Percentiles rank a stretch among this genome's conserved stretches.
These are phyloP conservation scores for Sporothrix inflata DNA, from an alignment of 2,329 filamentous ascomycete genomes.

Conservation along the genomic window DNA sequence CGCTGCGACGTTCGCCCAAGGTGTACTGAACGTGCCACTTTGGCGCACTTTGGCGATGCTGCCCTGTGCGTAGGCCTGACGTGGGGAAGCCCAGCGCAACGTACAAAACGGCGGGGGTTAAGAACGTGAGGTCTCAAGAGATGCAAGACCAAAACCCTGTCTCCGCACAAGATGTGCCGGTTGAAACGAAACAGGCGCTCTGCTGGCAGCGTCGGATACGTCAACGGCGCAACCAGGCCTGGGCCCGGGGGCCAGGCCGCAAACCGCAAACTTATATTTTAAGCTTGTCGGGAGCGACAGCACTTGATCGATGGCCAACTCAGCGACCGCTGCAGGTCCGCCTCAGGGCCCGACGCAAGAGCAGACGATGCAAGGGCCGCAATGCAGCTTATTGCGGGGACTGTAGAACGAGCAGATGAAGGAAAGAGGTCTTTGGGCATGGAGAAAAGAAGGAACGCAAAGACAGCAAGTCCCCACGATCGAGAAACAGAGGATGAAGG, in stretches of 20 bases:
- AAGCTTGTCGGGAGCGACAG: not conserved
- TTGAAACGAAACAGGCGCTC: conserved; percentile 34
- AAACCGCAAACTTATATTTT: not conserved
- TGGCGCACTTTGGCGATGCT: conserved; percentile 23
- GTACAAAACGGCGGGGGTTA: not conserved
- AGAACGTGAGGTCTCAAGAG: not conserved
- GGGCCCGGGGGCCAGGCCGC: conserved; percentile 27
- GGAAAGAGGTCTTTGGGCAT: not conserved
- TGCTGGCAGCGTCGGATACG: conserved; percentile 28
- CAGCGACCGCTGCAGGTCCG: conserved; percentile 23
- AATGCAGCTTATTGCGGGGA: conserved; percentile 25
- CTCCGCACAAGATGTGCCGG: not conserved
- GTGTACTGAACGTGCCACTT: conserved; percentile 25
- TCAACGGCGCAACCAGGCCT: conserved; percentile 3
- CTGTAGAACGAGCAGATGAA: conserved; percentile 3
- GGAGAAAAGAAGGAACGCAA: not conserved
- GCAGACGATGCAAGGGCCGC: conserved; percentile 20
- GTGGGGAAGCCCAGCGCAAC: not conserved
- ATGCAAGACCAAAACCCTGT: not conserved
- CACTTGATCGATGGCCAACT: conserved; percentile 22
- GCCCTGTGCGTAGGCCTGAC: conserved; percentile 17
- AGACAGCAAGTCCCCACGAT: not conserved
- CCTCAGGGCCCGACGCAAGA: conserved; percentile 10
- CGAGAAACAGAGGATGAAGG: not conserved
- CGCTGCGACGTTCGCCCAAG: conserved; percentile 26